Base-by-base conservation (phyloP, 345 rosid genomes). In the Reutealis trisperma region DNA sequence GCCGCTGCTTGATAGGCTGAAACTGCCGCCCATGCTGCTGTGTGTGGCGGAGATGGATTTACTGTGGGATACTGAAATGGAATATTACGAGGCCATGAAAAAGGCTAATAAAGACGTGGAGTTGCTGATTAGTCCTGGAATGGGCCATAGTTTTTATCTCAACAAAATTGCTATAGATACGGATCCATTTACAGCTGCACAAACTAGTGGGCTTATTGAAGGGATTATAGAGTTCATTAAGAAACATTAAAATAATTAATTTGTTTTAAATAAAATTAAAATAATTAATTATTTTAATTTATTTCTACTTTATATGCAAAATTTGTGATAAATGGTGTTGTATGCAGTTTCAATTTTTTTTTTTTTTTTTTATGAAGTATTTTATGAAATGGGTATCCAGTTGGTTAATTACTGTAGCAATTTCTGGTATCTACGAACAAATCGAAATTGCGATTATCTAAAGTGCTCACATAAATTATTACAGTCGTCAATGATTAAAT, bases 61-160 rank as follows among this genome's bases (percentile, higher is more conserved):
- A 88, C 66, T 91, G 0, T 42, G 37, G 71, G 92, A 91, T 51
- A 89, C 92, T 0, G 83, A 88, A 64, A 89, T 88, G 86, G 91
- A 91, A 74, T 91, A 78, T 63, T 87, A 86, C 44, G 89, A 89
- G 64, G 88, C 83, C 6, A 74, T 86, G 96, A 88, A 81, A 64
- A 81, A 81, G 32, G 89, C 83, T 0, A 37, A 72, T 0, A 87
- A 89, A 79, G 85, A 86, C 0, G 89, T 89, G 81, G 87, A 85
- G 67, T 19, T 91, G 78, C 57, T 85, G 14, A 75, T 83, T n/a
- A 89, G 71, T 55, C 76, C 37, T 5, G 92, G 88, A 45, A 77
- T 89, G 89, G 88, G 88, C n/a, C 93, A 88, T 25, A 81, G 90
- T 42, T 91, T 91, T 64, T 91, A 88, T 47, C 85, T 89, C 1